Evolutionary conservation across 1,139 yeast genomes (phyloP).

Genomic region (Suhomyces maxii): DNA sequence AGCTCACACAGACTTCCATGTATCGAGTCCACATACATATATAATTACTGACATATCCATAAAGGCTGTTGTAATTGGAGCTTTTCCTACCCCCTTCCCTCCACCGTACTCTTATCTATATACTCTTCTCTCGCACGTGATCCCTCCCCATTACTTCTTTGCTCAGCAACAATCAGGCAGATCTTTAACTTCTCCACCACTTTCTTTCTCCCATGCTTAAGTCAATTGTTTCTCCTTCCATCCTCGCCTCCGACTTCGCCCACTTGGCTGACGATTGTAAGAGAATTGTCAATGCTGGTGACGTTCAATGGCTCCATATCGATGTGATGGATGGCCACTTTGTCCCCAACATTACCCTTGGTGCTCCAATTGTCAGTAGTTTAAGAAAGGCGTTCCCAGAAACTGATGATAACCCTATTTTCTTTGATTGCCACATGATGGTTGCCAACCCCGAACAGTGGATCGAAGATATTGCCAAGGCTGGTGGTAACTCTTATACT

Average conservation of each 20-base stretch:
- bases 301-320: constrained; percentile 85
- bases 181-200: neutral
- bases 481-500: constrained; percentile 96
- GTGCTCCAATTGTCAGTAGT: constrained; percentile 84
- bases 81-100: too few relatives aligned
- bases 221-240: constrained; percentile 92
- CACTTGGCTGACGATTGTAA: constrained; percentile 86
- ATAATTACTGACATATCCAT: too few relatives aligned
- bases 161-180: neutral
- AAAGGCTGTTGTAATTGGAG: too few relatives aligned
- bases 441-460: constrained; percentile 92
- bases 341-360: constrained; percentile 93
- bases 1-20: too few relatives aligned
- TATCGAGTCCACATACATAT: too few relatives aligned
- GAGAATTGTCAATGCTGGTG: constrained; percentile 63
- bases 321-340: constrained; percentile 99
- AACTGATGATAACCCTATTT: constrained; percentile 51
- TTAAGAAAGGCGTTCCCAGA: constrained; percentile 76
- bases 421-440: constrained; percentile 99
- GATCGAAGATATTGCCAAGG: constrained; percentile 90
- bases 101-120: too few relatives aligned
- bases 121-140: neutral
- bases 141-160: neutral
- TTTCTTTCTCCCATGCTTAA: constrained; percentile 52
- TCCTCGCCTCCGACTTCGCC: constrained; percentile 92